These are phyloP conservation scores for Suhomyces atakaporum DNA, from an alignment of 1,139 yeast species.

Conservation along the genomic window DNA sequence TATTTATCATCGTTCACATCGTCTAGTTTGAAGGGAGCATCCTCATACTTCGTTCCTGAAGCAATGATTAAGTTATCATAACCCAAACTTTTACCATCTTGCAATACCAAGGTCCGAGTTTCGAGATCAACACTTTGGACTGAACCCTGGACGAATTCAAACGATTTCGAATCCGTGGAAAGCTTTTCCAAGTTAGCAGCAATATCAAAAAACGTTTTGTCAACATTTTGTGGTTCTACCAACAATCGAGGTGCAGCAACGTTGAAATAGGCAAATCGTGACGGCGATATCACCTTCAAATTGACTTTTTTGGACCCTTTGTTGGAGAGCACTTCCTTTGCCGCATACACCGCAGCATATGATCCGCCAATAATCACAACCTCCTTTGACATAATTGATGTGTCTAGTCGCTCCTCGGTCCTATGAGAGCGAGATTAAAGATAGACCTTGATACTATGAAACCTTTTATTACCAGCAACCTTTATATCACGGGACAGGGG, in stretches of 20 bases:
- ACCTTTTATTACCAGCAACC: no score
- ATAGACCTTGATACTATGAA: not conserved
- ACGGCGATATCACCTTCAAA: conserved; percentile 20
- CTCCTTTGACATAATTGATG: conserved; percentile 8
- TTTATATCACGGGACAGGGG: no score
- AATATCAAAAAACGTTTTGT: conserved; percentile 23
- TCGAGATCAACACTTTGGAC: conserved; percentile 28
- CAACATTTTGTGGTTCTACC: conserved; percentile 25
- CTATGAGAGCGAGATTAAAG: not conserved
- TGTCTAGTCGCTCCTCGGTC: not conserved
- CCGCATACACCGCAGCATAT: conserved; percentile 32
- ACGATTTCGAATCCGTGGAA: conserved; percentile 16
- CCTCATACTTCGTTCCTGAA: conserved; percentile 29
- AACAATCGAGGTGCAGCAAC: conserved; percentile 36
- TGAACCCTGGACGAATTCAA: conserved; percentile 21
- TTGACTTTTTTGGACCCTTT: conserved; percentile 5
- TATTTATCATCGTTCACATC: conserved; percentile 13
- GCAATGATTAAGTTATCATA: conserved; percentile 40
- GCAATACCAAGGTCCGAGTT: conserved; percentile 14
- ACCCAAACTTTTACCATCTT: conserved; percentile 8
- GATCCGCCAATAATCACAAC: conserved; percentile 41
- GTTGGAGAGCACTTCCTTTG: conserved; percentile 17
- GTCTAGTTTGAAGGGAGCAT: conserved; percentile 30
- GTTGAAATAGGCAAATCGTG: conserved; percentile 22
- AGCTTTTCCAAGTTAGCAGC: conserved; percentile 18